phyloP scores from a whole-genome alignment of 2,329 filamentous ascomycete genomes.

The Colletotrichum ledebouriae region DNA sequence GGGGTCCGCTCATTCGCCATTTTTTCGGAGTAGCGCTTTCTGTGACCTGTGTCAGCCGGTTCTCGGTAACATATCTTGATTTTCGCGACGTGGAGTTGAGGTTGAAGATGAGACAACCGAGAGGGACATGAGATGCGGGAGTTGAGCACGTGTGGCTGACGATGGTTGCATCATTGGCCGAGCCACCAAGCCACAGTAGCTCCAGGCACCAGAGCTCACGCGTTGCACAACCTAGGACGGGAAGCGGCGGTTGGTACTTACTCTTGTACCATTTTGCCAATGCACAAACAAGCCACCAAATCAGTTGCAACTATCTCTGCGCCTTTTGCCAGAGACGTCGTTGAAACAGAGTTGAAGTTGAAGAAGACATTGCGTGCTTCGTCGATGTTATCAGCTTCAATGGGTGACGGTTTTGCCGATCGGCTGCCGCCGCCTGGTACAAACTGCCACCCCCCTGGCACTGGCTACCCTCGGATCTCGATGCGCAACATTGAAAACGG shows the following conservation, averaged over 20 bases:
- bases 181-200: constrained; percentile 38
- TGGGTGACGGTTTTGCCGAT: constrained; percentile 36
- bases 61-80: neutral
- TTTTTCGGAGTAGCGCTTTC: constrained; percentile 45
- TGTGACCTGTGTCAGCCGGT: constrained; percentile 27
- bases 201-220: constrained; percentile 5
- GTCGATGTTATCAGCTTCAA: constrained; percentile 39
- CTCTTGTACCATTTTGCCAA: constrained; percentile 36
- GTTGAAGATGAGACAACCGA: constrained; percentile 10
- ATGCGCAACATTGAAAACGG: neutral
- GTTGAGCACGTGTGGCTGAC: constrained; percentile 35
- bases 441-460: constrained; percentile 15
- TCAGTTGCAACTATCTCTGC: constrained; percentile 18
- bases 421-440: constrained; percentile 34
- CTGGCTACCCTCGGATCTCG: constrained; percentile 6
- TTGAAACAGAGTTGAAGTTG: constrained; percentile 39
- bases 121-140: constrained; percentile 26
- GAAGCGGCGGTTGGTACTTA: constrained; percentile 19
- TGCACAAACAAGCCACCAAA: constrained; percentile 1
- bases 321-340: constrained; percentile 32
- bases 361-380: constrained; percentile 37
- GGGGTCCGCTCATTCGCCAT: constrained; percentile 73
- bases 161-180: constrained; percentile 38
- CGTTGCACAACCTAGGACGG: constrained; percentile 13
- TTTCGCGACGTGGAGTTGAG: neutral